Evolutionary conservation across 441 rosid genomes (phyloP), one percentile per base, ranked within the genome.

Genomic region (Viola pubescens): DNA sequence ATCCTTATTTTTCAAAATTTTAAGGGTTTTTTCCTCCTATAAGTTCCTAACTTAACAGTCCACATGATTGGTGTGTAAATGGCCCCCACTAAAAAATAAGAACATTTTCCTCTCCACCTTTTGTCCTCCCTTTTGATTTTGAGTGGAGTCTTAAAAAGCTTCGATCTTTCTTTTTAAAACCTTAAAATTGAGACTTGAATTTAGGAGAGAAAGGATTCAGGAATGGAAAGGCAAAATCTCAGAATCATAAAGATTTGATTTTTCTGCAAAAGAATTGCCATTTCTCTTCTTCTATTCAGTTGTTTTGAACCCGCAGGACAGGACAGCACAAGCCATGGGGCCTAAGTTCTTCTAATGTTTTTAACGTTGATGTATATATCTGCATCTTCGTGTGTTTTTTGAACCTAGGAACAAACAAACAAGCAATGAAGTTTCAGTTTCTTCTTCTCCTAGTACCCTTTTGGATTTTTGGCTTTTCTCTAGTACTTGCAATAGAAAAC

Each of bases 341-440:
- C 72, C 47, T 2, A 12, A 16, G 4, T 53, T 9, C 38, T 11
- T 14, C 34, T 26, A 26, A 26, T 0, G 1, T 26, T 26, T 1
- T 26, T 26, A 26, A 26, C 34, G 2, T 26, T 26, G 2, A 26
- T 26, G 7, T 4, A 45, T 46, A 51, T 14, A 3, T 75, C 59
- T 65, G 66, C 48, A 26, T 58, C 76, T 79, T 62, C 71, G 73
- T 75, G 70, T 59, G 55, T 73, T 75, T 40, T 64, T 68, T 66
- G 38, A 68, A 47, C 47, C 14, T 11, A 47, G 42, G 50, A 53
- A 38, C 60, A 42, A 44, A 48, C 51, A 42, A 44, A 48, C 51
- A 60, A 19, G 60, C 67, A 58, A 81, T 77, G 91, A 83, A 65
- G 65, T 67, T 81, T 56, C 67, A 65, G 73, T 57, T 78, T 63